Evolutionary conservation across 805 yeast genomes (phyloP), one percentile per base, ranked within the genome.

Genomic region (Candida insectalens): DNA sequence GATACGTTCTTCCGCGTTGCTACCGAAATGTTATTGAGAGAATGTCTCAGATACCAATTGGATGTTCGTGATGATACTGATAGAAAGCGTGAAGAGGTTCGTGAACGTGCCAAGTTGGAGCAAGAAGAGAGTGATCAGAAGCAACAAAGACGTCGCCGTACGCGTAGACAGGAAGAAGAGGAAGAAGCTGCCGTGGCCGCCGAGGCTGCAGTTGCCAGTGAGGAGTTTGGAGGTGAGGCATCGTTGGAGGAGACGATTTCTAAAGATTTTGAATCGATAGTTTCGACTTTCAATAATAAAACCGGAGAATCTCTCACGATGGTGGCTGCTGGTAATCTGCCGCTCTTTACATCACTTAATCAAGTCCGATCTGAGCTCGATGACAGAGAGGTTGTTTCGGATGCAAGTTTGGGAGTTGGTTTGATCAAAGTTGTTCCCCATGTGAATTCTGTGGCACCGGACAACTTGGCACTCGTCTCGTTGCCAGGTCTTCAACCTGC

Each of bases 321-420:
- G 22, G 57, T 71, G 7, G 74, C 81, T 3, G 70, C 71, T 14
- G 70, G 71, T 27, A 85, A 78, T 27, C 66, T 73, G 19, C 94
- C 96, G 10, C 62, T 92, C 32, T 89, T 92, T 51, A 70, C 95
- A 5, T 79, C 95, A 0, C 57, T 79, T 25, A 51, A 50, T 33
- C 67, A 72, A 22, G 67, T 71, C 19, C 80, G 74, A 46, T 83
- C 96, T 0, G 61, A 69, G 15, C 57, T 87, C 34, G 97, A 92
- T 51, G 72, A 77, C 29, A 73, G 95, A 40, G 77, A 74, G 32
- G 72, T 82, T 2, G 59, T 68, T 3, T 67, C 82, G 4, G 84
- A 83, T 7, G 77, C 77, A 20, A 32, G 29, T 4, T 30, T 39
- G 14, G 77, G 78, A 10, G 78, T 83, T 48, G 65, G 68, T 30